Base-by-base conservation (phyloP, 164 flowering plant species). In the Taxillus chinensis region DNA sequence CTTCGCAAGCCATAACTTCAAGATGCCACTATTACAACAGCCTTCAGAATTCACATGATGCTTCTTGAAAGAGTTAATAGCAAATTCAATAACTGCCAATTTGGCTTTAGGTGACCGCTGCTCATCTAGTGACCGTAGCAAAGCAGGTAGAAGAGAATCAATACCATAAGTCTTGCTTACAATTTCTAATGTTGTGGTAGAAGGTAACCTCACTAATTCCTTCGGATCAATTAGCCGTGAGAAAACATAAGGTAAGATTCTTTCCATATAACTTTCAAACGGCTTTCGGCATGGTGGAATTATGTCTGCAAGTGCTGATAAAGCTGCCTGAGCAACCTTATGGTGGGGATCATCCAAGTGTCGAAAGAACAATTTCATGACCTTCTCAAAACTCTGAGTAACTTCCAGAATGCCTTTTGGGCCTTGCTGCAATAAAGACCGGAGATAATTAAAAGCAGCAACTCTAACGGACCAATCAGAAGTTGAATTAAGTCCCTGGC, bases 301-400 rank as follows among this genome's bases (percentile, higher is more conserved):
- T 42, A 91, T 80, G 68, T 95, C 99, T 27, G 96, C 85, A 43
- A 95, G 93, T 13, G 96, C 79, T 48, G 89, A 80, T 62, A 95
- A 93, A 67, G 97, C 97, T 59, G 99, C 99, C 66, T 95, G 99
- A 45, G 99, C 97, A 70, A 95, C 99, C 81, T 95, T 95, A 72
- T 95, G 97, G 67, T 95, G 99, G 56, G 99, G 97, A 77, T 95
- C 99, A 76, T 95, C 99, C 79, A 95, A 77, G 60, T 95, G 99
- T 74, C 82, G 91, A 70, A 91, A 87, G 75, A 91, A 89, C 71
- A 95, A 68, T 70, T 95, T 95, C 96, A 95, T 95, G 40, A 95
- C 96, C 78, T 91, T 95, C 80, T 91, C 99, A 69, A 95, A 91
- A 78, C 78, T 87, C 76, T 82, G 96, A 39, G 78, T 54, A 48